Percentiles rank a stretch among this genome's conserved stretches.
phyloP scores from a whole-genome alignment of 805 yeast genomes.

The Ogataea saltuana region DNA sequence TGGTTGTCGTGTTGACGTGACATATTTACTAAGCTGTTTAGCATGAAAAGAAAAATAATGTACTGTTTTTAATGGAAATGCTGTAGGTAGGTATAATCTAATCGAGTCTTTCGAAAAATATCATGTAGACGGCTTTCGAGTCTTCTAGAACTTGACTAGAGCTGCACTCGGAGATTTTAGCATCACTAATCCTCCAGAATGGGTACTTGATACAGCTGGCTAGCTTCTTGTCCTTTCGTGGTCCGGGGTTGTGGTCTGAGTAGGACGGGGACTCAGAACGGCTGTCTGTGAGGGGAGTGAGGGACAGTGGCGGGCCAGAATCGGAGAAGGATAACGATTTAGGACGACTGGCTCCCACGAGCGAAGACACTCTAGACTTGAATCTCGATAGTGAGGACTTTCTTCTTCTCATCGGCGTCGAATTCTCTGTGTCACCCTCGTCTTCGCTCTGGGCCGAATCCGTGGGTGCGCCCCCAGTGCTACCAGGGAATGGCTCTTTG shows the following conservation, averaged over 20 bases:
- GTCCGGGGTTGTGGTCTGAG: not conserved
- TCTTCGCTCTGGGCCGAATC: not conserved
- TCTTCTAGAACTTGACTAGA: conserved; percentile 62
- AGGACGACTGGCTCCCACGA: conserved; percentile 20
- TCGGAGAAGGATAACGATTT: conserved; percentile 15
- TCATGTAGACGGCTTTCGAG: conserved; percentile 77
- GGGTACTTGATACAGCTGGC: conserved; percentile 59
- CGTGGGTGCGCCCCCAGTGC: no score
- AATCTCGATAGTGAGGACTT: conserved; percentile 21
- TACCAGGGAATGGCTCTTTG: not conserved
- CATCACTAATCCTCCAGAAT: conserved; percentile 86
- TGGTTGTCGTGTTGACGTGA: conserved; percentile 77
- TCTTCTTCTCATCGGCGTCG: conserved; percentile 3
- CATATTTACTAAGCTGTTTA: not conserved
- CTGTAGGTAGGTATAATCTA: conserved; percentile 8
- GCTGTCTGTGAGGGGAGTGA: conserved; percentile 6
- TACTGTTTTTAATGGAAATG: not conserved
- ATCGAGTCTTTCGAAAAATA: conserved; percentile 70
- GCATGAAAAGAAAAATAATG: not conserved
- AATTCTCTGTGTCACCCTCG: not conserved
- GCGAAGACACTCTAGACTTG: conserved; percentile 26
- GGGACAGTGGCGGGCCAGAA: conserved; percentile 1
- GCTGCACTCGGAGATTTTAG: conserved; percentile 62
- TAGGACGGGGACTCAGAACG: not conserved
- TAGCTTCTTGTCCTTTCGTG: conserved; percentile 44